These are phyloP conservation scores for Colletotrichum sp. DNA, from an alignment of 2,329 filamentous ascomycete genomes.

Conservation along the genomic window DNA sequence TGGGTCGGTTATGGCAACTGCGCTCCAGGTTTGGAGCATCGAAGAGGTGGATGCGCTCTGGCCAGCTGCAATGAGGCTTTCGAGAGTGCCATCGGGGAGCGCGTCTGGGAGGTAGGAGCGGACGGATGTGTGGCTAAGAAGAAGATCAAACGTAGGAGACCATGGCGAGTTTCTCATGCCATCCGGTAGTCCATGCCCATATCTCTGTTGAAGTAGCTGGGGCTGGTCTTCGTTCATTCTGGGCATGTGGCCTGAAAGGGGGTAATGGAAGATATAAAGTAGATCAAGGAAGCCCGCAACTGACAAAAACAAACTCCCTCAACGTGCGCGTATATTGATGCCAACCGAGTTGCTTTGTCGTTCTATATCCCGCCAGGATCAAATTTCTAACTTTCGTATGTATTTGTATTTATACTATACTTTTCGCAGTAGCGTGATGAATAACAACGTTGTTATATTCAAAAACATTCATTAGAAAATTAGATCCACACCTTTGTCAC, in stretches of 20 bases:
- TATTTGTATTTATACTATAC: not conserved
- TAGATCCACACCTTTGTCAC: not conserved
- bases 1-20: conserved; percentile 30
- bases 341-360: too few relatives aligned
- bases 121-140: conserved; percentile 34
- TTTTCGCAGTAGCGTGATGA: too few relatives aligned
- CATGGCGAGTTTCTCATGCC: not conserved
- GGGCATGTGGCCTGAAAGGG: too few relatives aligned
- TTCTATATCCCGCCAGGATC: accelerated
- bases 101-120: conserved; percentile 29
- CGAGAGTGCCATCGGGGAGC: conserved; percentile 29
- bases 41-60: conserved; percentile 39
- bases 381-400: not conserved
- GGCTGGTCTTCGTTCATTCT: not conserved
- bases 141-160: not conserved
- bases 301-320: accelerated
- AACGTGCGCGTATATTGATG: accelerated
- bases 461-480: not conserved
- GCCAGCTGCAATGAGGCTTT: conserved; percentile 33
- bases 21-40: conserved; percentile 39
- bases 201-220: not conserved
- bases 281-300: too few relatives aligned
- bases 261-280: too few relatives aligned
- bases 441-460: too few relatives aligned
- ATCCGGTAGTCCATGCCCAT: not conserved